phyloP scores from a whole-genome alignment of 306 rosid species.

The Phaseolus lunatus region DNA sequence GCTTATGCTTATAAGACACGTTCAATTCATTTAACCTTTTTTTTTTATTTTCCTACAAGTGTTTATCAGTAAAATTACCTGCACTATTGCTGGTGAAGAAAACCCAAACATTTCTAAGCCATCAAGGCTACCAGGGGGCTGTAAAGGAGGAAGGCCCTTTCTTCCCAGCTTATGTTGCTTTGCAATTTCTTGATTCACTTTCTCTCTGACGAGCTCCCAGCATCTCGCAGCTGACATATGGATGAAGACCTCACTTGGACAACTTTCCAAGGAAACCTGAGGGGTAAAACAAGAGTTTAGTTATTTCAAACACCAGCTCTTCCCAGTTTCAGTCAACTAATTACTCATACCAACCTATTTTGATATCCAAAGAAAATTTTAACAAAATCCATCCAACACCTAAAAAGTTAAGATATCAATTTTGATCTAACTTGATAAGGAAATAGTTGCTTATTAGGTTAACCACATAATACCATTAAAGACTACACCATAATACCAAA shows the following conservation, averaged over 20 bases:
- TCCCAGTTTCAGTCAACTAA: constrained; percentile 34
- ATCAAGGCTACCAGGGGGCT: constrained; percentile 98
- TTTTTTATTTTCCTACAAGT: background rate
- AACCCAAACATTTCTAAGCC: constrained; percentile 99
- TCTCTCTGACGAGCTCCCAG: constrained; percentile 96
- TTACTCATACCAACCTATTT: constrained; percentile 12
- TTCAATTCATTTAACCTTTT: background rate
- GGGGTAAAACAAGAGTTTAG: constrained; percentile 24
- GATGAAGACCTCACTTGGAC: constrained; percentile 78
- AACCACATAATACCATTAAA: background rate
- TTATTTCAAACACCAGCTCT: constrained; percentile 31
- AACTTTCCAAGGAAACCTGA: constrained; percentile 86
- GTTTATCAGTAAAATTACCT: constrained; percentile 62
- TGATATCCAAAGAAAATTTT: constrained; percentile 27
- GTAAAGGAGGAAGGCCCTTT: constrained; percentile 88
- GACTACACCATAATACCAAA: constrained; percentile 17
- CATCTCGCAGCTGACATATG: constrained; percentile 79
- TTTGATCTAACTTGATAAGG: constrained; percentile 35
- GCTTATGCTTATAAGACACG: background rate
- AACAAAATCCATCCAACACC: constrained; percentile 21
- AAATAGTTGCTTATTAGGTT: background rate
- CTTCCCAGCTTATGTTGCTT: constrained; percentile 87
- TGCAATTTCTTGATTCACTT: constrained; percentile 90
- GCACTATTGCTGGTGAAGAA: constrained; percentile 94
- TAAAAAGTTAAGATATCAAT: background rate